Evolutionary conservation across 139 green algal species (phyloP).

Genomic region (Chlorella sp.): DNA sequence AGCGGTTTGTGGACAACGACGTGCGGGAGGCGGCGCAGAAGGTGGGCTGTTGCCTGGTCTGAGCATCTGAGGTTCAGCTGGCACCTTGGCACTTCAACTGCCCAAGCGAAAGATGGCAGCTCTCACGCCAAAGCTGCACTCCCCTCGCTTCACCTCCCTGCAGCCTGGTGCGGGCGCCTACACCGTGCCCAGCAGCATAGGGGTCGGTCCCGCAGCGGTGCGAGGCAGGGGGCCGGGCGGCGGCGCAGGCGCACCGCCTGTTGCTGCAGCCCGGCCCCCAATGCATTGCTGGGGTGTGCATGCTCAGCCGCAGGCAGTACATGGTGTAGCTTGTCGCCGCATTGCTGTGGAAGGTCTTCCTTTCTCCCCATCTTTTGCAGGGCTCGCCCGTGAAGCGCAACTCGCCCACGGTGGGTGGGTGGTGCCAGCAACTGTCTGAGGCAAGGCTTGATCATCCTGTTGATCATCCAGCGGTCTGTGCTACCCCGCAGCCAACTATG

Average conservation of each 20-base stretch:
- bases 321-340: too few relatives aligned
- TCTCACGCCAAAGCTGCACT: neutral
- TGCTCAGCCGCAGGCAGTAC: neutral
- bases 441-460: too few relatives aligned
- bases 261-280: neutral
- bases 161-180: constrained; percentile 41
- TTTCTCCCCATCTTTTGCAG: too few relatives aligned
- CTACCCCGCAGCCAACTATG: too few relatives aligned
- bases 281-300: neutral
- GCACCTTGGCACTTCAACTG: too few relatives aligned
- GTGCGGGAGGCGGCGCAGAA: constrained; percentile 22
- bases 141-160: neutral
- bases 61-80: neutral
- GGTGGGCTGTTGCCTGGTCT: neutral
- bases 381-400: too few relatives aligned
- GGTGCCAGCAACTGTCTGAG: too few relatives aligned
- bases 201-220: constrained; percentile 7
- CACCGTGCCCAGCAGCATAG: constrained; percentile 30
- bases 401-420: too few relatives aligned
- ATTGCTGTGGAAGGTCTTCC: too few relatives aligned
- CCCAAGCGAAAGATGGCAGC: too few relatives aligned
- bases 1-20: constrained; percentile 31
- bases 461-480: too few relatives aligned
- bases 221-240: neutral
- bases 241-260: neutral